These are phyloP conservation scores for Dothistroma septosporum DNA, from an alignment of 2,329 filamentous ascomycete genomes.

Conservation along the genomic window DNA sequence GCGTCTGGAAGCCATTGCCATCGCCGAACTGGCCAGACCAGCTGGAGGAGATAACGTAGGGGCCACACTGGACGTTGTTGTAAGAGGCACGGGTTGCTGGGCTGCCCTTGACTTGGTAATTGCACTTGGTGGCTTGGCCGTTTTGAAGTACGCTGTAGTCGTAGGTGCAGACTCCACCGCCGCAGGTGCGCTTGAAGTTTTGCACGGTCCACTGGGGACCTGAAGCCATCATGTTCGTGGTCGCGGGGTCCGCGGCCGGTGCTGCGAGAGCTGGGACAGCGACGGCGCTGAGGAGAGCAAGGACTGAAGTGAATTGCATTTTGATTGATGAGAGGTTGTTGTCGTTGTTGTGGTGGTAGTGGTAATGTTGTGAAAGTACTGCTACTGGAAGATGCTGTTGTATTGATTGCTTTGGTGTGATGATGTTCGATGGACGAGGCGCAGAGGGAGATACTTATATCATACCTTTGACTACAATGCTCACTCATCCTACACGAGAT, in stretches of 20 bases:
- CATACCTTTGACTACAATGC: background rate
- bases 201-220: constrained; percentile 6
- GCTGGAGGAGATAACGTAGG: constrained; percentile 17
- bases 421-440: background rate
- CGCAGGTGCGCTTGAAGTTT: constrained; percentile 8
- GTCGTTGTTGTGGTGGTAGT: background rate
- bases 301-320: constrained; percentile 6
- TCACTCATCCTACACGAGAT: background rate
- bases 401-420: background rate
- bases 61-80: constrained; percentile 18
- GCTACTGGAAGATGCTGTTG: background rate
- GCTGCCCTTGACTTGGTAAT: constrained; percentile 20
- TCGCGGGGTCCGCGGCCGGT: background rate
- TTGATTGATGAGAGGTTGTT: background rate
- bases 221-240: constrained; percentile 8
- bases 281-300: constrained; percentile 8
- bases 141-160: background rate
- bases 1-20: constrained; percentile 20
- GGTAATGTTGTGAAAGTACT: background rate
- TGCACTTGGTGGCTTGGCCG: constrained; percentile 13
- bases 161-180: constrained; percentile 2
- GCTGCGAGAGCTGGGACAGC: constrained; percentile 4
- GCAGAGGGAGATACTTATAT: background rate
- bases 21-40: constrained; percentile 23
- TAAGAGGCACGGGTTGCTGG: constrained; percentile 16